Percentiles rank a stretch among this genome's conserved stretches.
Evolutionary conservation across 2,329 filamentous ascomycete species (phyloP).

Genomic region (Dothideomycetes sp.): DNA sequence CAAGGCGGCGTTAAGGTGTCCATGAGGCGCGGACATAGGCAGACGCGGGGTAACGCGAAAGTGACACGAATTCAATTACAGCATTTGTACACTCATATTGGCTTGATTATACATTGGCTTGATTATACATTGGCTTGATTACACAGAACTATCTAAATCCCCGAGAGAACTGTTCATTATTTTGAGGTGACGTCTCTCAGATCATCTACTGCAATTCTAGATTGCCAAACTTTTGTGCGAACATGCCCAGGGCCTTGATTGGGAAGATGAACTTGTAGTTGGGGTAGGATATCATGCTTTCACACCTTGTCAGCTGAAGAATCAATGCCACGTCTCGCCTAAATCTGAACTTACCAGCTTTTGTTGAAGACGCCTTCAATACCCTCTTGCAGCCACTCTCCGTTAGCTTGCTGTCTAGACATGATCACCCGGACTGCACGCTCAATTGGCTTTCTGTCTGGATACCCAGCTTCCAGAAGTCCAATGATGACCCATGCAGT

Average conservation of each 20-base stretch:
- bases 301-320: slow-evolving; percentile 14
- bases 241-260: slow-evolving; percentile 89
- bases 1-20: no score
- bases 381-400: slow-evolving; percentile 89
- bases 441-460: slow-evolving; percentile 59
- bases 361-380: slow-evolving; percentile 99
- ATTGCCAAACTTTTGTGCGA: slow-evolving; percentile 60
- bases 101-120: no score
- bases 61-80: no score
- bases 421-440: slow-evolving; percentile 73
- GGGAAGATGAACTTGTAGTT: slow-evolving; percentile 98
- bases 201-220: slow-evolving; percentile 37
- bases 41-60: no score
- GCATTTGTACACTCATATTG: no score
- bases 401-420: slow-evolving; percentile 72
- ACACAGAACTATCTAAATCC: no score
- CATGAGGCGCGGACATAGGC: no score
- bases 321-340: no score
- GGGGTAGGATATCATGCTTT: slow-evolving; percentile 91
- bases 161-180: background rate
- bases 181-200: background rate
- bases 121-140: no score
- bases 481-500: slow-evolving; percentile 80
- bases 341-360: slow-evolving; percentile 73
- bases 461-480: slow-evolving; percentile 72